Conservation (phyloP, 306 rosid genomes). For the Corylus heterophylla region DNA sequence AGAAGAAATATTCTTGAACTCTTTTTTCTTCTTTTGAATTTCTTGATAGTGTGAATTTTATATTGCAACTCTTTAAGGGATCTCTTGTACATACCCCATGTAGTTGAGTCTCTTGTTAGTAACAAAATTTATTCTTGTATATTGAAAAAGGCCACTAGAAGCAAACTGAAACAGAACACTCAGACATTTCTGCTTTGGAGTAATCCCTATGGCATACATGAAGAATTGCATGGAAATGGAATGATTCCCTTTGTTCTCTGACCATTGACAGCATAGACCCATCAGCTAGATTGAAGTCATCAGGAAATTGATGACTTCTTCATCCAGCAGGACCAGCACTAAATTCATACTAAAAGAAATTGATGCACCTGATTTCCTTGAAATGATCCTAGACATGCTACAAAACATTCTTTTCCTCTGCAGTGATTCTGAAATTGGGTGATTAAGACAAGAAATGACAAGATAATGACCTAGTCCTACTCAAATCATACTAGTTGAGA, state of each 20-base stretch:
- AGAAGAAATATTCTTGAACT: background rate
- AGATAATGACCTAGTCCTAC: background rate
- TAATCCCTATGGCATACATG: background rate
- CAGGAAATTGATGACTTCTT: background rate
- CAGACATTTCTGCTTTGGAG: background rate
- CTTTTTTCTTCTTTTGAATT: background rate
- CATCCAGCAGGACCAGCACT: background rate
- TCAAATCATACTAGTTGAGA: constrained; percentile 20
- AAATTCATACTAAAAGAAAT: constrained; percentile 7
- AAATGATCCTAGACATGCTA: background rate
- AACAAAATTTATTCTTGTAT: background rate
- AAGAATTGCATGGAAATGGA: background rate
- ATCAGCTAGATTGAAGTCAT: background rate
- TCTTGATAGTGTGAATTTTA: background rate
- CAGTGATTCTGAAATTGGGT: background rate
- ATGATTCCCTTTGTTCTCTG: background rate
- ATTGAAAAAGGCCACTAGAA: background rate
- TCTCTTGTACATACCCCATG: background rate
- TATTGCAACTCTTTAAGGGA: background rate
- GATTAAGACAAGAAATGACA: background rate
- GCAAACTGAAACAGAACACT: background rate
- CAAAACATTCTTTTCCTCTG: background rate
- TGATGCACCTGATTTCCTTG: background rate
- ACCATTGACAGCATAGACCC: background rate
- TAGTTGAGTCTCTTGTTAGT: background rate